These are phyloP conservation scores for Iris macrosiphon DNA, from an alignment of 106 monocot genomes.

Conservation along the genomic window DNA sequence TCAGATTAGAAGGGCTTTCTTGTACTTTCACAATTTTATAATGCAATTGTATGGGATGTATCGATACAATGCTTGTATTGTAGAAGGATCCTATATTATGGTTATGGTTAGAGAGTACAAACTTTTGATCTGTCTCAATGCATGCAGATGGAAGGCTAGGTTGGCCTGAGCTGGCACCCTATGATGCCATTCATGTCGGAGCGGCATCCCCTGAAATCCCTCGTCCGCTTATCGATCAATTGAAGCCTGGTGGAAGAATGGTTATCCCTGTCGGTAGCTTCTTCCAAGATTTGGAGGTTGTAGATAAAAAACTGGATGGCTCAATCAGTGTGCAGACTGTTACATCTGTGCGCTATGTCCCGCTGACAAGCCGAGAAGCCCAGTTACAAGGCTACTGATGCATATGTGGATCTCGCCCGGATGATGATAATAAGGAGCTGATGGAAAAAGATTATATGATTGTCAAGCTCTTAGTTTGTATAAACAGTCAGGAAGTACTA, in stretches of 20 bases:
- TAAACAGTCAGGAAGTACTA: no score
- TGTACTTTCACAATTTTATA: no score
- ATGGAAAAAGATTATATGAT: no score
- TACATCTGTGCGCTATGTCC: constrained; percentile 79
- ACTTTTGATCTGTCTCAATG: no score
- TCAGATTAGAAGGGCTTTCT: no score
- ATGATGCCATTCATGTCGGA: constrained; percentile 74
- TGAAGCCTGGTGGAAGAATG: constrained; percentile 86
- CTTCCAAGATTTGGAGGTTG: constrained; percentile 68
- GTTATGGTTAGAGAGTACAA: no score
- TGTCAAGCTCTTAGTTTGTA: no score
- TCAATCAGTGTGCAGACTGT: constrained; percentile 36
- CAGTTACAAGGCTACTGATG: constrained; percentile 46
- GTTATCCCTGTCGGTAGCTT: constrained; percentile 74
- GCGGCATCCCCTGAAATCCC: constrained; percentile 71
- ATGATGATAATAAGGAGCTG: no score
- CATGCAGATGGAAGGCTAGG: constrained; percentile 70
- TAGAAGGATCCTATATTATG: no score
- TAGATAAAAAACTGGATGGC: constrained; percentile 71
- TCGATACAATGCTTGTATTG: no score
- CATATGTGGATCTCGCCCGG: no score
- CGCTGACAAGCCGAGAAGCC: constrained; percentile 55
- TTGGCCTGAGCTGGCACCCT: constrained; percentile 58
- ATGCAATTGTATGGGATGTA: no score
- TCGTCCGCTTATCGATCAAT: constrained; percentile 48